A percentile compares a stretch with the other conserved stretches of the same genome.
phyloP scores from a whole-genome alignment of 257 asterid species.

The Solanum bulbocastanum region DNA sequence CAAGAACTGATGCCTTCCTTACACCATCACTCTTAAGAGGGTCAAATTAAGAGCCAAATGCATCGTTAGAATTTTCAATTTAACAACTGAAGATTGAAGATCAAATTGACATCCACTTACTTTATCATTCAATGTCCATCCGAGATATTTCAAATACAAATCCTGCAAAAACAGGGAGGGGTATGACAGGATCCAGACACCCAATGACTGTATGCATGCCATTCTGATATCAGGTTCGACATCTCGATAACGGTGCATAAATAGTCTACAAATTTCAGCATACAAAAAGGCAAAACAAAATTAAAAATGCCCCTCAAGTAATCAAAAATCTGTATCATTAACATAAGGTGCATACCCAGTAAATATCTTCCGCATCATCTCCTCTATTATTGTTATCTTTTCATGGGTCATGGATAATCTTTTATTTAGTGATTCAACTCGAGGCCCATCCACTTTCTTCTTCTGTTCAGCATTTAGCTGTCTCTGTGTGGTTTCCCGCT shows the following conservation, averaged over 20 bases:
- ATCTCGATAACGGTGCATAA: constrained; percentile 97
- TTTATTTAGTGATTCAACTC: constrained; percentile 83
- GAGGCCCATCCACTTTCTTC: constrained; percentile 64
- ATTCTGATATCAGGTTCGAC: constrained; percentile 84
- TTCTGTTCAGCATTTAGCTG: constrained; percentile 95
- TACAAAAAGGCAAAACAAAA: background rate
- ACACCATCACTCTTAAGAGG: constrained; percentile 82
- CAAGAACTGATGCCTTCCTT: constrained; percentile 84
- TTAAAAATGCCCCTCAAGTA: background rate
- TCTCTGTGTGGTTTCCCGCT: constrained; percentile 90
- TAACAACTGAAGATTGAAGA: background rate
- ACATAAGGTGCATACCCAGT: constrained; percentile 50
- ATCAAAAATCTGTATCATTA: background rate
- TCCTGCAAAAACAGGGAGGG: constrained; percentile 97
- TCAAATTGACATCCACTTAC: constrained; percentile 23
- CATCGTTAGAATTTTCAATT: constrained; percentile 10
- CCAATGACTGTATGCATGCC: constrained; percentile 93
- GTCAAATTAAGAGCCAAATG: constrained; percentile 3
- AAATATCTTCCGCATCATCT: constrained; percentile 91
- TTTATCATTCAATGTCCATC: constrained; percentile 99
- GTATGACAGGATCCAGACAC: constrained; percentile 88
- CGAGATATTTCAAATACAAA: constrained; percentile 90
- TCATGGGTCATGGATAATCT: constrained; percentile 74
- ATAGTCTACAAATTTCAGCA: constrained; percentile 45
- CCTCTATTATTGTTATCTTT: constrained; percentile 77